phyloP scores from a whole-genome alignment of 2,329 filamentous ascomycete species.

The Stemphylium beticola region DNA sequence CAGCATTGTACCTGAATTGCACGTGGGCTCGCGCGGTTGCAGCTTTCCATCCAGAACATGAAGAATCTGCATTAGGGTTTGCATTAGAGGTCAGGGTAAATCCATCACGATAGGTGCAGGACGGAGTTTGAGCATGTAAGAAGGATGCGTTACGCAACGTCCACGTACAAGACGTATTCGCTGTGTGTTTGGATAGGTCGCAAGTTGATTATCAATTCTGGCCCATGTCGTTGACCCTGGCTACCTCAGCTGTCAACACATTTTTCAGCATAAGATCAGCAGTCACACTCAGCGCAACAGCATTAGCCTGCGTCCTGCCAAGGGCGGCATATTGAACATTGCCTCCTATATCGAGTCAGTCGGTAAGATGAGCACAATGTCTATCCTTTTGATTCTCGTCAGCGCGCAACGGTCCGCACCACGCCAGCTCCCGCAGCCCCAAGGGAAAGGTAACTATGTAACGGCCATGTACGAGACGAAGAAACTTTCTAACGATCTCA shows the following conservation, averaged over 20 bases:
- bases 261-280: constrained; percentile 15
- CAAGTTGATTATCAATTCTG: not conserved
- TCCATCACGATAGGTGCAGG: not conserved
- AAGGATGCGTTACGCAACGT: not conserved
- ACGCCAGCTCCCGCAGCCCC: constrained; percentile 7
- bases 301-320: constrained; percentile 17
- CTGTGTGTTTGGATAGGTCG: constrained; percentile 1
- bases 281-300: constrained; percentile 8
- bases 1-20: constrained; percentile 3
- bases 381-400: constrained; percentile 8
- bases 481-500: constrained; percentile 11
- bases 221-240: constrained; percentile 3
- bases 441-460: constrained; percentile 7
- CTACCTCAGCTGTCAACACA: constrained; percentile 3
- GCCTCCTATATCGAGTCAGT: constrained; percentile 8
- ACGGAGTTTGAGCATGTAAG: not conserved
- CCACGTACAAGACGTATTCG: not conserved
- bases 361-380: constrained; percentile 6
- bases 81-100: not conserved
- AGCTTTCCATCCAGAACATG: not conserved
- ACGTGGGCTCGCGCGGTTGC: not conserved
- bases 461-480: not conserved
- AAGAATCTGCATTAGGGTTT: not conserved
- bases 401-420: constrained; percentile 11
- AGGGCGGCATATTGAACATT: constrained; percentile 12